A percentile compares a stretch with the other conserved stretches of the same genome.
These are phyloP conservation scores for Alternaria ethzedia DNA, from an alignment of 2,329 filamentous ascomycete genomes.

Conservation along the genomic window DNA sequence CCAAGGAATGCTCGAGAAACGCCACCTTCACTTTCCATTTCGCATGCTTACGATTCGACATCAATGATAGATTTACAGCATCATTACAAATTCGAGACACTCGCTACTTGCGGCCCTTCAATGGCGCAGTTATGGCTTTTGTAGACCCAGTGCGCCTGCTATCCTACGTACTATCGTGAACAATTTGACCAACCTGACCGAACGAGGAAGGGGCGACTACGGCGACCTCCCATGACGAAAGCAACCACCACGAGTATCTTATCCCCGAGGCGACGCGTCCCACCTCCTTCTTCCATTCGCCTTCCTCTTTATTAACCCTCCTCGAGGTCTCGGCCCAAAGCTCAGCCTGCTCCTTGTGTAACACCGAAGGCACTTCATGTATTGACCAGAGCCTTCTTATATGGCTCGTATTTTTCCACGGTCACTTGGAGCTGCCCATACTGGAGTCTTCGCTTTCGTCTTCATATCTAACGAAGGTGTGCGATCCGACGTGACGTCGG, in stretches of 20 bases:
- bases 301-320: neutral
- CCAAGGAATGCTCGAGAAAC: conserved; percentile 15
- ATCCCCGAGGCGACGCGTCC: neutral
- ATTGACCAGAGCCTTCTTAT: neutral
- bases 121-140: neutral
- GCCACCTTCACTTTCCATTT: neutral
- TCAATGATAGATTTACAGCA: neutral
- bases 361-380: neutral
- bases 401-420: neutral
- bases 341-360: neutral
- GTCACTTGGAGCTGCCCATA: neutral
- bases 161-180: neutral
- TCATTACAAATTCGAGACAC: neutral
- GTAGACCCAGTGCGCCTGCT: neutral
- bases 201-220: neutral
- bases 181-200: neutral
- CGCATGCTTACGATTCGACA: neutral
- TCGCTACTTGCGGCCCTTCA: neutral
- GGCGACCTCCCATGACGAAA: neutral
- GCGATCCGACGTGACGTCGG: neutral
- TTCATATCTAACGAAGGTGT: neutral
- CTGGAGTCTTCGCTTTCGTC: neutral
- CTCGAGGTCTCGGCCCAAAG: neutral
- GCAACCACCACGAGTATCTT: neutral
- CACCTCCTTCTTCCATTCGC: neutral